These are phyloP conservation scores for Gastrolobium bilobum DNA, from an alignment of 306 rosid genomes.

Conservation along the genomic window DNA sequence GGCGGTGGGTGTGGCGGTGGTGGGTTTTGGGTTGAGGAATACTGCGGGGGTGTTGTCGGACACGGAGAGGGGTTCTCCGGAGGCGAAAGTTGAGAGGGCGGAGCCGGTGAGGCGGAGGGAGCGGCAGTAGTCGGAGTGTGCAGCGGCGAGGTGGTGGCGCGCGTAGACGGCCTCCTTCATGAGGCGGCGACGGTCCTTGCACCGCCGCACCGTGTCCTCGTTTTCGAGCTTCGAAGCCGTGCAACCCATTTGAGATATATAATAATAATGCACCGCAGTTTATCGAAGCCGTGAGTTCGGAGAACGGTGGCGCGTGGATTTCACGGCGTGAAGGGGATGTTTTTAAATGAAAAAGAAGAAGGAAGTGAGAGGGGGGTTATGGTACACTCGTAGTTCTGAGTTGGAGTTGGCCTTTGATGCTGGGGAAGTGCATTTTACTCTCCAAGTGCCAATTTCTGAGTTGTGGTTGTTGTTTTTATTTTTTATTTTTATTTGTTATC, in stretches of 20 bases:
- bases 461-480: not conserved
- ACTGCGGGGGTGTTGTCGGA: conserved; percentile 89
- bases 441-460: conserved; percentile 27
- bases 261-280: too few relatives aligned
- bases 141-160: conserved; percentile 94
- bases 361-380: not conserved
- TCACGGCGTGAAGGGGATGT: not conserved
- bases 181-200: conserved; percentile 95
- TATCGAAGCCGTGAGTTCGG: too few relatives aligned
- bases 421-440: conserved; percentile 14
- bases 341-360: conserved; percentile 11
- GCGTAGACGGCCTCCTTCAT: conserved; percentile 87
- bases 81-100: conserved; percentile 76
- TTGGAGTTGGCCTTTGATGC: conserved; percentile 31
- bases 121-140: conserved; percentile 95
- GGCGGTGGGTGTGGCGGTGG: conserved; percentile 37
- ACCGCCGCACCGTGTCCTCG: conserved; percentile 92
- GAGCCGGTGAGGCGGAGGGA: conserved; percentile 91
- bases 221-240: conserved; percentile 89
- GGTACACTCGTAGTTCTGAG: not conserved
- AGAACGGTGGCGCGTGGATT: conserved; percentile 28
- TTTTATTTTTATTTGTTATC: not conserved
- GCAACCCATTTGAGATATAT: conserved; percentile 71
- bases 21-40: conserved; percentile 61
- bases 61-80: conserved; percentile 79